These are phyloP conservation scores for Aspergillus fischeri DNA, from an alignment of 2,329 filamentous ascomycete genomes.

Conservation along the genomic window DNA sequence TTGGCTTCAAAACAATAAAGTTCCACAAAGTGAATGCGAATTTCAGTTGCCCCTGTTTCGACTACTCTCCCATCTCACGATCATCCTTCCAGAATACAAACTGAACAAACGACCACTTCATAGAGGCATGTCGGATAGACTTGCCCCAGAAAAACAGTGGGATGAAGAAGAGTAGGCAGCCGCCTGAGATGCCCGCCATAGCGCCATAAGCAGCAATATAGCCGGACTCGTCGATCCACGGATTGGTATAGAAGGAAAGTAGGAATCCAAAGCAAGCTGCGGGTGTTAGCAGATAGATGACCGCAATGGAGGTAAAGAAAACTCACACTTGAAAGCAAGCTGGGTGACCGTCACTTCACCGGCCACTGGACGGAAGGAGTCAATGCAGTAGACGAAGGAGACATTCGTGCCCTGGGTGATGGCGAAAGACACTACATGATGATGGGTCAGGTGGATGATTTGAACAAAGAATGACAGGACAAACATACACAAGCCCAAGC, in stretches of 20 bases:
- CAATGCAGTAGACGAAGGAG: constrained; percentile 55
- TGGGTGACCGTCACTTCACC: constrained; percentile 54
- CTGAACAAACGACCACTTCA: constrained; percentile 47
- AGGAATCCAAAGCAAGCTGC: constrained; percentile 52
- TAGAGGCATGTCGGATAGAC: constrained; percentile 44
- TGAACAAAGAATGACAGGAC: neutral
- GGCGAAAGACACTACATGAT: constrained; percentile 36
- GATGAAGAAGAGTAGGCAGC: constrained; percentile 43
- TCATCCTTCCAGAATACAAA: constrained; percentile 51
- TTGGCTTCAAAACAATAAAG: too few species aligned
- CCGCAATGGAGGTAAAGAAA: neutral
- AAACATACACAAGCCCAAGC: constrained; percentile 34
- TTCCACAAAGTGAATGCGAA: too few species aligned
- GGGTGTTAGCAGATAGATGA: neutral
- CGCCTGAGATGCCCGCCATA: constrained; percentile 55
- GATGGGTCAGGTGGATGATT: neutral
- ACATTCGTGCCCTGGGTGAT: constrained; percentile 56
- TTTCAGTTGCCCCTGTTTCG: too few species aligned
- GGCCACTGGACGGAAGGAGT: constrained; percentile 55
- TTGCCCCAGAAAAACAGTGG: constrained; percentile 52
- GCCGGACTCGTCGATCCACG: constrained; percentile 50
- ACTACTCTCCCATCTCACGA: constrained; percentile 53
- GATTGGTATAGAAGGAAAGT: constrained; percentile 58
- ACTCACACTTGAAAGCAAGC: constrained; percentile 49
- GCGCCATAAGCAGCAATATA: constrained; percentile 51